A percentile compares a stretch with the other conserved stretches of the same genome.
Evolutionary conservation across 768 basidiomycete genomes (phyloP).

Genomic region (Coprinopsis sp.): DNA sequence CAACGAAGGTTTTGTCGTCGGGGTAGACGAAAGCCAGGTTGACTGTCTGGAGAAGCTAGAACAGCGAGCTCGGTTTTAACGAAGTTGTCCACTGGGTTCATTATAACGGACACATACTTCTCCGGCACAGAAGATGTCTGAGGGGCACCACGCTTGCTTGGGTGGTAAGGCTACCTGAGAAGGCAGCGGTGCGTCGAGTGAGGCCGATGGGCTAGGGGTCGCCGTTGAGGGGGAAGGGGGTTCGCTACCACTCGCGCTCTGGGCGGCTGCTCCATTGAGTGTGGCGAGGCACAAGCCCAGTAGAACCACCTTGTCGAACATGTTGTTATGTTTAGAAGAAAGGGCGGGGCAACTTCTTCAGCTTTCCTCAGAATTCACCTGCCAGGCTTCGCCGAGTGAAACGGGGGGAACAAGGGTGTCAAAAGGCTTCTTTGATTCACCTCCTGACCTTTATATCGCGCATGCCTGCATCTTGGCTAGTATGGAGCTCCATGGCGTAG

Average conservation of each 20-base stretch:
- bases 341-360: too few species aligned
- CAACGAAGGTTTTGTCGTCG: constrained; percentile 87
- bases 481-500: too few species aligned
- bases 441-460: too few species aligned
- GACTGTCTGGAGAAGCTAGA: constrained; percentile 78
- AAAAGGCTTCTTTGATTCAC: too few species aligned
- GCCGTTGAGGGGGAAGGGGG: constrained; percentile 47
- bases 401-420: too few species aligned
- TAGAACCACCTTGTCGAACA: too few species aligned
- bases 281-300: constrained; percentile 1
- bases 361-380: too few species aligned
- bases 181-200: constrained; percentile 51
- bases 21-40: constrained; percentile 69
- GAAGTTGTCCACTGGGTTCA: constrained; percentile 4
- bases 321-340: too few species aligned
- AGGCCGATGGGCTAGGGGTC: constrained; percentile 57
- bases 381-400: too few species aligned
- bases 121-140: constrained; percentile 78
- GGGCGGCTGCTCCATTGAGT: background rate
- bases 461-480: too few species aligned
- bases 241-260: constrained; percentile 7
- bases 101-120: constrained; percentile 38
- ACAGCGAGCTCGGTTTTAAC: constrained; percentile 14
- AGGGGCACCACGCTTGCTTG: constrained; percentile 69
- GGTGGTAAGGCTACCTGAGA: constrained; percentile 65